Percentiles rank a stretch among this genome's conserved stretches.
These are phyloP conservation scores for Trichoderma reesei DNA, from an alignment of 495 filamentous ascomycete genomes.

Conservation along the genomic window DNA sequence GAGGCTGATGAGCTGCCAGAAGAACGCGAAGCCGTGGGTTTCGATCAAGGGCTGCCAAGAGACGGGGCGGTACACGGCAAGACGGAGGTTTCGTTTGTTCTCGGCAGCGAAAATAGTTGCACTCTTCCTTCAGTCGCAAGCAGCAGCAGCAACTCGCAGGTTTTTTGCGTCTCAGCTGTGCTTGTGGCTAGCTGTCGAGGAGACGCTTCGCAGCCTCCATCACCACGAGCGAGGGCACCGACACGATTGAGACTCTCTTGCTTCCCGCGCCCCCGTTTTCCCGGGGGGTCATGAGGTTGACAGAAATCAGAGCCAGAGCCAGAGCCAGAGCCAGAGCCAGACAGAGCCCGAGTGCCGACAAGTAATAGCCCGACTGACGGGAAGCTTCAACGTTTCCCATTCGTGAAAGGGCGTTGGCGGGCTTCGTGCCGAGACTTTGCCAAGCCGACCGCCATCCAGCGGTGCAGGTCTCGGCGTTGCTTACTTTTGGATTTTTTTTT, in stretches of 20 bases:
- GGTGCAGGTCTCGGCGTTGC: slow-evolving; percentile 2
- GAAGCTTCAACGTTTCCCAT: too few relatives aligned
- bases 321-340: too few relatives aligned
- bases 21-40: too few relatives aligned
- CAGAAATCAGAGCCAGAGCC: too few relatives aligned
- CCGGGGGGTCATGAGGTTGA: not conserved
- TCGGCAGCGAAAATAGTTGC: too few relatives aligned
- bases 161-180: not conserved
- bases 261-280: not conserved
- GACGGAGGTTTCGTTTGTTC: too few relatives aligned
- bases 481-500: not conserved
- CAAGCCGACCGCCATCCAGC: not conserved
- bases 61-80: too few relatives aligned
- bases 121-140: too few relatives aligned
- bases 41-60: too few relatives aligned
- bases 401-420: not conserved
- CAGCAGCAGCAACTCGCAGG: not conserved
- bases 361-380: too few relatives aligned
- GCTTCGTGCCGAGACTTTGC: slow-evolving; percentile 2
- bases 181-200: not conserved
- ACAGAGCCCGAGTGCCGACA: too few relatives aligned
- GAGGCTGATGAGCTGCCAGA: too few relatives aligned
- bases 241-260: not conserved
- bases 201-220: not conserved
- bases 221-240: not conserved